A percentile compares a stretch with the other conserved stretches of the same genome.
Evolutionary conservation across 2,329 filamentous ascomycete genomes (phyloP).

Genomic region (Neofusicoccum sp.): DNA sequence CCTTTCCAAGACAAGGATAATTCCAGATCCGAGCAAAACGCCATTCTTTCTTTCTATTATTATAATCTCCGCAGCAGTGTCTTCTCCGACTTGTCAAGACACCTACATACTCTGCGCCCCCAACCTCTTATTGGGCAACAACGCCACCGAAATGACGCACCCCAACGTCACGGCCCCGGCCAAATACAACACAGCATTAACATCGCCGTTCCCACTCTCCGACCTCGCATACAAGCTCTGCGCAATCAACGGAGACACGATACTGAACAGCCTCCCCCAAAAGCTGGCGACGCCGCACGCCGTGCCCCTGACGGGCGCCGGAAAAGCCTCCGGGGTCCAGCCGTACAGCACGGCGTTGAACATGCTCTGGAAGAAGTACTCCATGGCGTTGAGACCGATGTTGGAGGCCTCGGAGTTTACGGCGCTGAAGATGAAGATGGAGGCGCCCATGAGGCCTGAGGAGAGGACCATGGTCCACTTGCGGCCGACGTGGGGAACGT

Average conservation of each 20-base stretch:
- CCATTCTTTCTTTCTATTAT: background rate
- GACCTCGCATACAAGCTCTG: slow-evolving; percentile 40
- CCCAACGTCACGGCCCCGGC: slow-evolving; percentile 56
- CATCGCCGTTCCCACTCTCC: slow-evolving; percentile 32
- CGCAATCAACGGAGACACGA: slow-evolving; percentile 57
- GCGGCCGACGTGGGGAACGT: slow-evolving; percentile 43
- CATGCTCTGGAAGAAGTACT: slow-evolving; percentile 54
- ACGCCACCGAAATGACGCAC: slow-evolving; percentile 51
- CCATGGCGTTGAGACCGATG: slow-evolving; percentile 51
- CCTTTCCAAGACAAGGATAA: no score
- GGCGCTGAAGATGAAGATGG: slow-evolving; percentile 46
- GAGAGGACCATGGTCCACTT: slow-evolving; percentile 48
- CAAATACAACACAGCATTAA: slow-evolving; percentile 55
- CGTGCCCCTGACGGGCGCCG: slow-evolving; percentile 51
- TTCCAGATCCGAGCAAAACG: no score
- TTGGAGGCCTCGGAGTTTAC: slow-evolving; percentile 48
- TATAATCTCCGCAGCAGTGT: background rate
- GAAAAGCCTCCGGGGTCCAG: slow-evolving; percentile 53
- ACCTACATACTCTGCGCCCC: slow-evolving; percentile 30
- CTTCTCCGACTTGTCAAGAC: background rate
- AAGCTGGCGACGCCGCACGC: slow-evolving; percentile 58
- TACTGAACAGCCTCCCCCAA: slow-evolving; percentile 58
- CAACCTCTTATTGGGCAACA: slow-evolving; percentile 45
- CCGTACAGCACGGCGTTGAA: slow-evolving; percentile 54
- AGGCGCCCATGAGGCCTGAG: slow-evolving; percentile 43